A percentile compares a stretch with the other conserved stretches of the same genome.
phyloP scores from a whole-genome alignment of 1,139 yeast species.

The Hansenula sp. region DNA sequence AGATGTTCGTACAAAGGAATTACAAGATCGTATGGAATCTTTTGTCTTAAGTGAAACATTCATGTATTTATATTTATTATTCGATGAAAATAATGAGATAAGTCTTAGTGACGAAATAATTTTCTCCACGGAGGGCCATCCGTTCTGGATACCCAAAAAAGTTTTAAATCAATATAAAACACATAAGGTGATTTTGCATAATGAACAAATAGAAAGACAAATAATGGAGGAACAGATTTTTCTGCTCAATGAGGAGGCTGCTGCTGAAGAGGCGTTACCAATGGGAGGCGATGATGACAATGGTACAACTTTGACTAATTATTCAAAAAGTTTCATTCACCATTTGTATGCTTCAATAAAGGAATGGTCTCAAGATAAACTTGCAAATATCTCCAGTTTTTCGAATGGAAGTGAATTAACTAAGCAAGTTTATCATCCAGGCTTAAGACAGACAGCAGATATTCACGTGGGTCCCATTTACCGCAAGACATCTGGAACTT shows the following conservation, averaged over 20 bases:
- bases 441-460: too few species aligned
- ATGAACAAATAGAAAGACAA: too few species aligned
- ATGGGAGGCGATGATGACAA: too few species aligned
- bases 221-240: too few species aligned
- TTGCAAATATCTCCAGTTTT: too few species aligned
- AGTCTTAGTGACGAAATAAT: slow-evolving; percentile 49
- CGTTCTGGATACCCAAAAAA: slow-evolving; percentile 56
- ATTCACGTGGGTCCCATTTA: background rate
- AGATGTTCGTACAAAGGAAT: slow-evolving; percentile 58
- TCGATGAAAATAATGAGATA: slow-evolving; percentile 62
- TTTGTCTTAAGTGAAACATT: slow-evolving; percentile 85
- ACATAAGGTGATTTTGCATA: slow-evolving; percentile 1
- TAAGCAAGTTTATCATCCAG: too few species aligned
- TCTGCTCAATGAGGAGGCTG: too few species aligned
- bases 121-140: slow-evolving; percentile 94
- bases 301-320: too few species aligned
- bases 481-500: background rate
- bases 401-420: too few species aligned
- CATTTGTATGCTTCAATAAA: background rate
- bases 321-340: background rate
- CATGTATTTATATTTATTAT: slow-evolving; percentile 76
- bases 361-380: background rate
- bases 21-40: slow-evolving; percentile 85
- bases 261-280: too few species aligned
- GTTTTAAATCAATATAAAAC: slow-evolving; percentile 19